Base-by-base conservation (phyloP, 331 rosid species). In the Rosa hybrid region DNA sequence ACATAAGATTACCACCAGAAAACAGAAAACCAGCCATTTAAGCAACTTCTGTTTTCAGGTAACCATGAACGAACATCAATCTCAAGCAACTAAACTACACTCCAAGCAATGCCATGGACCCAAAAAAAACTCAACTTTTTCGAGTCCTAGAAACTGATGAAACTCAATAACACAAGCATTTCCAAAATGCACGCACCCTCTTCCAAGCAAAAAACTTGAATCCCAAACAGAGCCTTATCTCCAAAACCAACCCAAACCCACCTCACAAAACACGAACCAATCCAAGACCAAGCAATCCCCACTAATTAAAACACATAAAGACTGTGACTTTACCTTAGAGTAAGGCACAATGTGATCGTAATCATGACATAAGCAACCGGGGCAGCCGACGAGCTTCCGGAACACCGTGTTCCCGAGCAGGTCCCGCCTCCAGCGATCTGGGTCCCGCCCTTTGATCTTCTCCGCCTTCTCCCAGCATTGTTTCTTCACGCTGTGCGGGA, bases 391-490 rank as follows among this genome's bases (percentile, higher is more conserved):
- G 44, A 96, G 96, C 89, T 96, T 96, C 49, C 99, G 90, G 68
- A 93, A 96, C 62, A 93, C 83, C 14, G 9, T 88, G 84, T 93
- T 96, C 34, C 97, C 99, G 13, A 96, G 88, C 0, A 81, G 69
- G 75, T 96, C 99, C 56, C 97, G 88, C 54, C 99, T 93, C 99
- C 99, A 93, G 3, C 99, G 90, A 39, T 86, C 91, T 3, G 98
- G 98, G 90, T 96, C 98, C 49, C 99, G 87, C 48, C 99, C 99
- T 79, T 64, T 92, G 69, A 96, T 82, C 88, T 89, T 91, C n/a
- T 91, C 94, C 2, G 98, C 96, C 85, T 93, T 96, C 17, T 89
- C 93, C 99, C 99, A 96, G 81, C 99, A 96, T 83, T 87, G 87
- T 82, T 93, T 93, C 83, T 91, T 93, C 54, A 96, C 92, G 27